Base-by-base conservation (phyloP, 1,284 basidiomycete genomes). In the Volvariella surrecta region DNA sequence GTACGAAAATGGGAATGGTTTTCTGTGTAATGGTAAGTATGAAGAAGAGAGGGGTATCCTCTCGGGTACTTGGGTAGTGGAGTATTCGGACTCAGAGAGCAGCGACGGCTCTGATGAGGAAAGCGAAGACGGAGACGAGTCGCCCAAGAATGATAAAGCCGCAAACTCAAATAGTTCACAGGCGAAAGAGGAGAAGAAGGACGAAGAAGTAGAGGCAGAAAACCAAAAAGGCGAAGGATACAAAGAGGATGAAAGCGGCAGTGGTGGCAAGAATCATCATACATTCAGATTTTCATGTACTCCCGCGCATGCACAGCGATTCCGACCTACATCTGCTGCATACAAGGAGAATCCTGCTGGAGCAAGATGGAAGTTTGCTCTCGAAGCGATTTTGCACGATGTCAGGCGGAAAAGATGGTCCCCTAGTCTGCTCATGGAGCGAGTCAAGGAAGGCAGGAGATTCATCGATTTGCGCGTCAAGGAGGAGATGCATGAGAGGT, bases 321-420 rank as follows among this genome's bases (percentile, higher is more conserved):
- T 43, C 34, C 46, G 50, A 15, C 58, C 58, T 37, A 52, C 50
- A 1, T 28, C 47, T 1, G 43, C 50, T n/a, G 49, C 52, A 32
- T 56, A 55, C 37, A 22, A 30, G 4, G 52, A 58, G 45, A 52
- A 58, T 39, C 48, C 55, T 2, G 52, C 50, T 2, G 48, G 54
- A 16, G 53, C 57, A 3, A 50, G 59, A 15, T 60, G 60, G 58
- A 39, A 54, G 3, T 60, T 60, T 45, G 59, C 55, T 4, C 56
- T 58, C 44, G 50, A 45, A 2, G 55, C 58, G 0, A 51, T 51
- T 8, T 51, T 54, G 10, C 54, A 58, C 46, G 48, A 48, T 28
- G 54, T 53, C 2, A 54, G 55, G 19, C 52, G 50, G 35, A 45
- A 45, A n/a, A 32, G 56, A 13, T 60, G 58, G 58, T 56, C 58